Conservation (phyloP, 805 yeast genomes). For the Jamesozyma spencerorum region DNA sequence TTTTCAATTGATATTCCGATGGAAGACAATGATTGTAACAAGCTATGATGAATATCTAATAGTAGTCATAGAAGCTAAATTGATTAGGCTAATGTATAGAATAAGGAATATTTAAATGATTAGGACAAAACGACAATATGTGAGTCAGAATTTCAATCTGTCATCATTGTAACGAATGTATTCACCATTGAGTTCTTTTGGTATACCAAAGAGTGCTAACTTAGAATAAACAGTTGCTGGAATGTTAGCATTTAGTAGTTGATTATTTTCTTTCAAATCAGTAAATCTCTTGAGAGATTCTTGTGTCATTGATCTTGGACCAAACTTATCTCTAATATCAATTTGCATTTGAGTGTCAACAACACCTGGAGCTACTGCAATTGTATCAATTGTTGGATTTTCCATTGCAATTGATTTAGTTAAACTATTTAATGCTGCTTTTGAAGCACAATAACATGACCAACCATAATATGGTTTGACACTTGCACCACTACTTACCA, state of each 20-base stretch:
- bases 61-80: too few relatives aligned
- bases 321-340: constrained; percentile 57
- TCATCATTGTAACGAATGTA: constrained; percentile 54
- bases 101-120: too few relatives aligned
- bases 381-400: constrained; percentile 40
- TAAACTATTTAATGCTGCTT: constrained; percentile 82
- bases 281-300: constrained; percentile 53
- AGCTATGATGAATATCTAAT: too few relatives aligned
- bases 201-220: constrained; percentile 53
- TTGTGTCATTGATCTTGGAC: constrained; percentile 50
- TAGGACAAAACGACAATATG: too few relatives aligned
- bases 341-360: constrained; percentile 87
- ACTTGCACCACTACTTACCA: constrained; percentile 87
- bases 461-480: constrained; percentile 42
- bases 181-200: constrained; percentile 50
- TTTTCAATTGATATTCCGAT: too few relatives aligned
- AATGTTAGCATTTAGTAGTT: constrained; percentile 55
- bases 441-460: constrained; percentile 88
- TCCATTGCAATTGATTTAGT: constrained; percentile 60
- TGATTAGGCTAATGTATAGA: too few relatives aligned
- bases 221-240: constrained; percentile 68
- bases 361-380: constrained; percentile 89
- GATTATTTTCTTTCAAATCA: constrained; percentile 47
- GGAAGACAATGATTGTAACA: too few relatives aligned
- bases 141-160: constrained; percentile 5